Evolutionary conservation across 208 protist species (phyloP).

Genomic region (Leishmania arabica): DNA sequence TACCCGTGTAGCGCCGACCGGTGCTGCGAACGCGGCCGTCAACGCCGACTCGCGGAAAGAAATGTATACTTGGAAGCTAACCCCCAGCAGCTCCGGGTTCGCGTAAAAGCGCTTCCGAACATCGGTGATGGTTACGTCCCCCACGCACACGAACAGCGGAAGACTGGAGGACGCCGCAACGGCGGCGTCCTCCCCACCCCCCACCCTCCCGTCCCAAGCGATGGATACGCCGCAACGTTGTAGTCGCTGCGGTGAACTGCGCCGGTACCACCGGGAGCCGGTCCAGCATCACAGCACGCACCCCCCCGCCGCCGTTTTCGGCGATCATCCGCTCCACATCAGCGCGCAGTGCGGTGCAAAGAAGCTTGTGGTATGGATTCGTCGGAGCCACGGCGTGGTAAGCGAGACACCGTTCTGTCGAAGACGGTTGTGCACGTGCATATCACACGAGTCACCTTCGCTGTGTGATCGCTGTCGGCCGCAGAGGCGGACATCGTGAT

Average conservation of each 20-base stretch:
- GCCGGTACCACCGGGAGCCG: background rate
- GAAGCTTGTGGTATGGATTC: background rate
- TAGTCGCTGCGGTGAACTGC: background rate
- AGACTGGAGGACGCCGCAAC: background rate
- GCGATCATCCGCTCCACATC: slow-evolving; percentile 9
- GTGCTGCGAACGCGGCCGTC: background rate
- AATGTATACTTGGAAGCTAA: background rate
- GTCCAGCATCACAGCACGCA: background rate
- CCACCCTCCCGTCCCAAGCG: background rate
- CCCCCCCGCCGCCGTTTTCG: background rate
- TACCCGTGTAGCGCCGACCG: background rate
- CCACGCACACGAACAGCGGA: background rate
- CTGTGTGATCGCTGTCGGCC: background rate
- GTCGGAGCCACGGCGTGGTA: slow-evolving; percentile 31
- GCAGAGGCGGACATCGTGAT: background rate
- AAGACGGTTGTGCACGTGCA: slow-evolving; percentile 30
- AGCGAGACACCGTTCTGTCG: slow-evolving; percentile 10
- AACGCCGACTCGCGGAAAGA: background rate
- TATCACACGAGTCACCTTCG: background rate
- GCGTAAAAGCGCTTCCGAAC: background rate
- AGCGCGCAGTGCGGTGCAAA: background rate
- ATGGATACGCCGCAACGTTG: background rate
- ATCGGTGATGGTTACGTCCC: background rate
- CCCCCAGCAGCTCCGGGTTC: background rate
- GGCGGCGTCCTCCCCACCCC: background rate